A percentile compares a stretch with the other conserved stretches of the same genome.
These are phyloP conservation scores for Coemansia sp. DNA, from an alignment of 192 early-diverging fungal species.

Conservation along the genomic window DNA sequence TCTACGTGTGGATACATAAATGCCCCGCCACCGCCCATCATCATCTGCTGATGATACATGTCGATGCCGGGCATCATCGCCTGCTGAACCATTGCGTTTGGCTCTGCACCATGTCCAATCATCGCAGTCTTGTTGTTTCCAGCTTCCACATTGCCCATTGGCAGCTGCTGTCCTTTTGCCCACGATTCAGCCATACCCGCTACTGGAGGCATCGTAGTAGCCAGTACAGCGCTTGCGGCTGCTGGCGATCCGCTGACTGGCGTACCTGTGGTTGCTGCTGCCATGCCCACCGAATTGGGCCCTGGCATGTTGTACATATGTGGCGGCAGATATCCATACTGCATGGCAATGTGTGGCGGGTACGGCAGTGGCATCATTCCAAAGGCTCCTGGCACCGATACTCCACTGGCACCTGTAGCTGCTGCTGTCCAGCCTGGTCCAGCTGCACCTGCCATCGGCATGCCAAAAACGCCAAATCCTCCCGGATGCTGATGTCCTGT, in stretches of 20 bases:
- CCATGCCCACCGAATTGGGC: slow-evolving; percentile 10
- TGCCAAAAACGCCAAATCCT: slow-evolving; percentile 21
- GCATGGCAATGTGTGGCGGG: slow-evolving; percentile 41
- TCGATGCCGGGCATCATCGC: slow-evolving; percentile 13
- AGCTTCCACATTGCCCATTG: not conserved
- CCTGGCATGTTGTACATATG: slow-evolving; percentile 43
- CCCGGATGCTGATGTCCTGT: slow-evolving; percentile 8
- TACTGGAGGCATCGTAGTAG: too few relatives aligned
- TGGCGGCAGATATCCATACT: slow-evolving; percentile 44
- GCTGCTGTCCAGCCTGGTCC: slow-evolving; percentile 14
- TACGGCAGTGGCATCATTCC: slow-evolving; percentile 46
- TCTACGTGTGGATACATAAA: slow-evolving; percentile 47
- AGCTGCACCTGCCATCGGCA: not conserved
- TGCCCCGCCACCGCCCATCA: slow-evolving; percentile 20
- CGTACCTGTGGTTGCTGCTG: not conserved
- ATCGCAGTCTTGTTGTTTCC: not conserved
- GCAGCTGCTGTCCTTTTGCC: not conserved
- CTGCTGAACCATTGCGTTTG: slow-evolving; percentile 1
- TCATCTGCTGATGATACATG: slow-evolving; percentile 32
- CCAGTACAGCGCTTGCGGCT: not conserved
- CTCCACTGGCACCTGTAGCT: slow-evolving; percentile 1
- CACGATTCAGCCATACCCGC: too few relatives aligned
- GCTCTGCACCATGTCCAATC: not conserved
- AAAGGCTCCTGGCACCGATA: slow-evolving; percentile 22
- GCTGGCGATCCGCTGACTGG: slow-evolving; percentile 2